A percentile compares a stretch with the other conserved stretches of the same genome.
Evolutionary conservation across 2,329 filamentous ascomycete species (phyloP).

Genomic region (Leptographium wingfieldii): DNA sequence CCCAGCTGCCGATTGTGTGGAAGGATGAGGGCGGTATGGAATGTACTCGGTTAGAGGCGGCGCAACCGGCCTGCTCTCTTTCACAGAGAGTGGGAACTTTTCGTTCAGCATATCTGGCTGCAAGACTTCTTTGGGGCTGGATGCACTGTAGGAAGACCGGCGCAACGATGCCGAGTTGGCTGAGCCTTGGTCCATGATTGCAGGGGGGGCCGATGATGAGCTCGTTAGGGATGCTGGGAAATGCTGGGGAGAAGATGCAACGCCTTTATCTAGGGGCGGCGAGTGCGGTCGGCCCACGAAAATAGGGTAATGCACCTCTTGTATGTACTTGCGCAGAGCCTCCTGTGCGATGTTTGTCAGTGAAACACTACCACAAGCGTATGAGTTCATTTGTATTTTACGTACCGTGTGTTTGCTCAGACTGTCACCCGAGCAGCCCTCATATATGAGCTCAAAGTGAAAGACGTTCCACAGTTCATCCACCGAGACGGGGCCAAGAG

Average conservation of each 20-base stretch:
- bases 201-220: conserved; percentile 33
- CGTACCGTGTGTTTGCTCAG: conserved; percentile 44
- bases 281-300: not conserved
- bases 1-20: conserved; percentile 8
- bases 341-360: not conserved
- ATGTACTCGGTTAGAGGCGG: conserved; percentile 1
- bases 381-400: not conserved
- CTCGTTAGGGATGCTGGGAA: not conserved
- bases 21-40: conserved; percentile 9
- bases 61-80: conserved; percentile 10
- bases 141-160: conserved; percentile 11
- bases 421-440: conserved; percentile 44
- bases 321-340: not conserved
- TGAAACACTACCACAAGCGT: no score
- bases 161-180: conserved; percentile 16
- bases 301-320: not conserved
- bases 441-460: conserved; percentile 41
- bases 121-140: conserved; percentile 23
- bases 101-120: conserved; percentile 25
- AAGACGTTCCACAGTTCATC: conserved; percentile 47
- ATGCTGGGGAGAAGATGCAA: not conserved
- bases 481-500: conserved; percentile 16
- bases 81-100: conserved; percentile 28
- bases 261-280: not conserved
- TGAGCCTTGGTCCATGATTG: conserved; percentile 28